A percentile compares a stretch with the other conserved stretches of the same genome.
phyloP scores from a whole-genome alignment of 108 stramenopile genomes.

The Nitzschia putrida region DNA sequence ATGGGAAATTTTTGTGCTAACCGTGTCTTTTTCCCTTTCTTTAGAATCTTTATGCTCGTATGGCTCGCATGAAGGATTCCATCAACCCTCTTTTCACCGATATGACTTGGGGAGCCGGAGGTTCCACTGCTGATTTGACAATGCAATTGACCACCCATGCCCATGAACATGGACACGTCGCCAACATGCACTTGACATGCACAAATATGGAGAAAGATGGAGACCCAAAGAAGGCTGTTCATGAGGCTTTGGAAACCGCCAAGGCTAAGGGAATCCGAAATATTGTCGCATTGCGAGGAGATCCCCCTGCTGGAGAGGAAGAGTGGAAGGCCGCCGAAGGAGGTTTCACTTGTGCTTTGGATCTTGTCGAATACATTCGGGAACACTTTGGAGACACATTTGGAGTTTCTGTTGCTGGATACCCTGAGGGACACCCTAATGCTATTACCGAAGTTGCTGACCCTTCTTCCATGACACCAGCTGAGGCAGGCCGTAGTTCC shows the following conservation, averaged over 20 bases:
- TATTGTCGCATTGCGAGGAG: conserved; percentile 99
- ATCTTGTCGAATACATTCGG: conserved; percentile 96
- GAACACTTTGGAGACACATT: conserved; percentile 88
- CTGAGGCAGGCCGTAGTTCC: conserved; percentile 81
- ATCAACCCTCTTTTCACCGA: conserved; percentile 93
- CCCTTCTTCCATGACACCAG: conserved; percentile 68
- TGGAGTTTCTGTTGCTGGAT: conserved; percentile 95
- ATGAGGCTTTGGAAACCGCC: conserved; percentile 79
- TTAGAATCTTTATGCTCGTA: conserved; percentile 91
- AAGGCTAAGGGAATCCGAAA: conserved; percentile 91
- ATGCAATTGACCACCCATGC: conserved; percentile 86
- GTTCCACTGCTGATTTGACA: conserved; percentile 95
- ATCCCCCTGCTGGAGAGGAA: conserved; percentile 96
- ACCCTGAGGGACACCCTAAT: conserved; percentile 98
- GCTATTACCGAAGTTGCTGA: conserved; percentile 85
- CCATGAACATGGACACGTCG: conserved; percentile 84
- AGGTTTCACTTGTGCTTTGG: conserved; percentile 96
- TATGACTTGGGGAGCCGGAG: conserved; percentile 99
- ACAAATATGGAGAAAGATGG: conserved; percentile 96
- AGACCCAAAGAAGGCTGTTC: conserved; percentile 80
- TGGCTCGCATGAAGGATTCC: conserved; percentile 88
- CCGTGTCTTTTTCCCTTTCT: conserved; percentile 6
- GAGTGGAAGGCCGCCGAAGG: conserved; percentile 95
- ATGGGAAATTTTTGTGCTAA: neutral
- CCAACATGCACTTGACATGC: conserved; percentile 99